Base-by-base conservation (phyloP, 768 basidiomycete species). In the Lenzites betulinus region DNA sequence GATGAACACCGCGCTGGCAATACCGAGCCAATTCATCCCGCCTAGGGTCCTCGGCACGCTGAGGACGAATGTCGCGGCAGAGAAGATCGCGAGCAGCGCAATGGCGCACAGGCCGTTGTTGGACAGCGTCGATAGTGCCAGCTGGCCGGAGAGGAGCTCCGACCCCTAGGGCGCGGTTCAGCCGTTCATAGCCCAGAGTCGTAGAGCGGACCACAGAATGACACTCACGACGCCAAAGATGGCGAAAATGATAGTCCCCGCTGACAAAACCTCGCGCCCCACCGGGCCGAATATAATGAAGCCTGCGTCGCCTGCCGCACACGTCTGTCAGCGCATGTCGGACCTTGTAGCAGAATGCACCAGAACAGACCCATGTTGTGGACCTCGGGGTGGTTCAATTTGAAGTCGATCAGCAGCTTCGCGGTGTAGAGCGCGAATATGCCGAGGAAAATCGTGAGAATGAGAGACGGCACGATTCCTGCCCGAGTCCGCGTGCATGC, bases 361-460 rank as follows among this genome's bases (percentile, higher is more conserved):
- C 7, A 22, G 44, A 26, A 20, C 70, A 28, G 62, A 82, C 77
- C 78, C 81, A 84, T 83, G 57, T 75, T 83, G 60, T 84, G 83
- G 7, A 83, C 82, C 26, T 76, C 71, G 0, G 80, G 81, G 65
- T 84, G 83, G 58, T 81, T 82, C 30, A 84, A 65, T 67, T 83
- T 83, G 75, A 84, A 84, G 70, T 83, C 79, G 54, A 85, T 75
- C 51, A 84, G 71, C 4, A 84, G 69, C 59, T 83, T 83, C 7
- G 82, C 79, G 7, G 79, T 84, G 56, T 76, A 83, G 11, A 83
- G 64, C 2, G 76, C 83, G 63, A 83, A 84, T 3, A 75, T 61
- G 5, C 82, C 82, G 20, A 84, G 73, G 60, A 84, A 83, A 18
- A 81, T 69, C n/a, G 83, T 82, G 35, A 84, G 65, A 35, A 83